These are phyloP conservation scores for Fusarium buharicum DNA, from an alignment of 2,329 filamentous ascomycete species.

Conservation along the genomic window DNA sequence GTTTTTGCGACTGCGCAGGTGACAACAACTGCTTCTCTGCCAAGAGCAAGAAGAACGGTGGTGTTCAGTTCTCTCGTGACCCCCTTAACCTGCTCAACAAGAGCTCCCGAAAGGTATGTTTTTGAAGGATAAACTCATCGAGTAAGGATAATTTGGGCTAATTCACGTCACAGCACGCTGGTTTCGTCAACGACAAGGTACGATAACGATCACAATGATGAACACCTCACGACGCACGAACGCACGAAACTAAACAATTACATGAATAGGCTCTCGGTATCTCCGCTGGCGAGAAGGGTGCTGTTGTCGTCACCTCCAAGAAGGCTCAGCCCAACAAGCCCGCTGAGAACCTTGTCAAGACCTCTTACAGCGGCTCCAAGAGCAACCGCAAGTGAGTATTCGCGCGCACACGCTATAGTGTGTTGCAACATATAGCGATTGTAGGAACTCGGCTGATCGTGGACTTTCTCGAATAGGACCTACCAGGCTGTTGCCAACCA, in stretches of 20 bases:
- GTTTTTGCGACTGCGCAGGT: conserved; percentile 63
- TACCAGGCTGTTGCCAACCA: conserved; percentile 88
- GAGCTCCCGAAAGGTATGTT: conserved; percentile 85
- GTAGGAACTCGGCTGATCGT: conserved; percentile 22
- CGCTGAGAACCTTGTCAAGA: conserved; percentile 70
- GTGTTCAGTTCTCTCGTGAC: conserved; percentile 91
- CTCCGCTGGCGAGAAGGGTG: conserved; percentile 78
- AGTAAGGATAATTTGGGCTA: conserved; percentile 46
- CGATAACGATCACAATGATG: conserved; percentile 27
- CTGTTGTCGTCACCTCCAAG: conserved; percentile 85
- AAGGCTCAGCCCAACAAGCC: conserved; percentile 80
- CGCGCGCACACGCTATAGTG: not conserved
- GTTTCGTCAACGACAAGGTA: conserved; percentile 95
- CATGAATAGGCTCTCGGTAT: conserved; percentile 80
- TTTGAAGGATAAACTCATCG: conserved; percentile 1
- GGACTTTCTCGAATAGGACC: conserved; percentile 66
- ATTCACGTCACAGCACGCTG: conserved; percentile 74
- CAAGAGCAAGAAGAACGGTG: conserved; percentile 84
- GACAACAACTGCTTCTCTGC: conserved; percentile 90
- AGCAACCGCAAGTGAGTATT: conserved; percentile 73
- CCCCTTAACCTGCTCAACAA: conserved; percentile 93
- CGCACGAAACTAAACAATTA: conserved; percentile 40
- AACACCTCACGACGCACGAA: conserved; percentile 28
- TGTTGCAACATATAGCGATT: not conserved
- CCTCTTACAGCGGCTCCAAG: conserved; percentile 77